phyloP scores from a whole-genome alignment of 1,284 basidiomycete genomes.

The Fomitopsis pinicola region DNA sequence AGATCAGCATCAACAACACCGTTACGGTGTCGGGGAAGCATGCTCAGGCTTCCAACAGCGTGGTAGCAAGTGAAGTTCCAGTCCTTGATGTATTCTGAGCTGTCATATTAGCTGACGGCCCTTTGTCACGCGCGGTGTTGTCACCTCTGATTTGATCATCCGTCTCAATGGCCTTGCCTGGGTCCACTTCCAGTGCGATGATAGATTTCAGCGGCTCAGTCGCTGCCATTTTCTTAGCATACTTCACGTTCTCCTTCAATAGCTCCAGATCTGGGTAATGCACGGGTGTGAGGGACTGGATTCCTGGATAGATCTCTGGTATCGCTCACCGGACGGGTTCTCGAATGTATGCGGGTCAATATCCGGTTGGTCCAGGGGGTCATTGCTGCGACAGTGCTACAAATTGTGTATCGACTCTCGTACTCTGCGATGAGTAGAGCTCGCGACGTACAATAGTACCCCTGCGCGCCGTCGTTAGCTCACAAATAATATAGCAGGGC shows the following conservation, averaged over 20 bases:
- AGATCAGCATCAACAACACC: conserved; percentile 48
- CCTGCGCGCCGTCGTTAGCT: too few species aligned
- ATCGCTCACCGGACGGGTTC: conserved; percentile 30
- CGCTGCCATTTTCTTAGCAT: background rate
- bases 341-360: conserved; percentile 39
- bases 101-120: background rate
- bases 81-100: background rate
- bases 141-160: conserved; percentile 5
- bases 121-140: too few species aligned
- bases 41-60: conserved; percentile 28
- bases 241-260: background rate
- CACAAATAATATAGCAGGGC: conserved; percentile 9
- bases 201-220: conserved; percentile 21
- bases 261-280: too few species aligned
- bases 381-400: conserved; percentile 21
- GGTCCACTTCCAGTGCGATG: background rate
- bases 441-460: too few species aligned
- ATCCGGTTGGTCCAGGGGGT: conserved; percentile 31
- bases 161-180: background rate
- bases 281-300: background rate
- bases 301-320: conserved; percentile 26
- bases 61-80: conserved; percentile 6
- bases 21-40: conserved; percentile 42
- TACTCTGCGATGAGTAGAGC: too few species aligned
- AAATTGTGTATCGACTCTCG: too few species aligned